Evolutionary conservation across 805 yeast genomes (phyloP).

Genomic region (Starmerella gropengiesseri): DNA sequence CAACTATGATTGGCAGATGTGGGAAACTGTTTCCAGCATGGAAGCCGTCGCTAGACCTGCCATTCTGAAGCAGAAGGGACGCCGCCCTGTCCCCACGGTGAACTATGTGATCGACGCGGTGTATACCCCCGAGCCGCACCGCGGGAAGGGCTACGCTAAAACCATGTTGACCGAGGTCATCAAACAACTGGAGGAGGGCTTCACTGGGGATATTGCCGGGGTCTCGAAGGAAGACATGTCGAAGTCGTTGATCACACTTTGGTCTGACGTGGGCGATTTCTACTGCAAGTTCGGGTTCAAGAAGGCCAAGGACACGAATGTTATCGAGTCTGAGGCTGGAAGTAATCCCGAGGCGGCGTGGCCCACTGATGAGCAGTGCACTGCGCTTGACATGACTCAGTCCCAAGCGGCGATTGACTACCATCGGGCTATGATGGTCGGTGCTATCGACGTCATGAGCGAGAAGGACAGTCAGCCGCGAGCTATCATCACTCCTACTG

Average conservation of each 20-base stretch:
- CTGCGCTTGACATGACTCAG: constrained; percentile 9
- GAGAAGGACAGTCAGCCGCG: constrained; percentile 16
- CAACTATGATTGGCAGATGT: constrained; percentile 26
- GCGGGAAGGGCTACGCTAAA: constrained; percentile 49
- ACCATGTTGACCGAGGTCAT: constrained; percentile 33
- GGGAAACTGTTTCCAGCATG: constrained; percentile 31
- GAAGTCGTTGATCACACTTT: constrained; percentile 36
- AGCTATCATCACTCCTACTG: constrained; percentile 12
- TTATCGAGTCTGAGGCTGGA: constrained; percentile 1
- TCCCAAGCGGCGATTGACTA: constrained; percentile 13
- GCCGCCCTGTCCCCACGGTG: constrained; percentile 17
- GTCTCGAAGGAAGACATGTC: neutral
- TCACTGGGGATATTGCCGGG: constrained; percentile 20
- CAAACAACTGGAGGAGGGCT: constrained; percentile 17
- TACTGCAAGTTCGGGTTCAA: constrained; percentile 49
- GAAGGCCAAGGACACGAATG: constrained; percentile 4
- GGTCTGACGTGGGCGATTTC: constrained; percentile 64
- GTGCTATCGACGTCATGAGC: constrained; percentile 17
- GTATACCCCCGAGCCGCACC: constrained; percentile 38
- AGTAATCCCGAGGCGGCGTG: neutral
- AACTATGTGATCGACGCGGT: constrained; percentile 45
- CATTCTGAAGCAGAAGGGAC: constrained; percentile 20
- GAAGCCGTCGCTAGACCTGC: constrained; percentile 37
- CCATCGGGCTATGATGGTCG: constrained; percentile 16
- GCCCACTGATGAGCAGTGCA: constrained; percentile 7